Conservation (phyloP, 2,329 filamentous ascomycete species). For the Alternaria postmessia region DNA sequence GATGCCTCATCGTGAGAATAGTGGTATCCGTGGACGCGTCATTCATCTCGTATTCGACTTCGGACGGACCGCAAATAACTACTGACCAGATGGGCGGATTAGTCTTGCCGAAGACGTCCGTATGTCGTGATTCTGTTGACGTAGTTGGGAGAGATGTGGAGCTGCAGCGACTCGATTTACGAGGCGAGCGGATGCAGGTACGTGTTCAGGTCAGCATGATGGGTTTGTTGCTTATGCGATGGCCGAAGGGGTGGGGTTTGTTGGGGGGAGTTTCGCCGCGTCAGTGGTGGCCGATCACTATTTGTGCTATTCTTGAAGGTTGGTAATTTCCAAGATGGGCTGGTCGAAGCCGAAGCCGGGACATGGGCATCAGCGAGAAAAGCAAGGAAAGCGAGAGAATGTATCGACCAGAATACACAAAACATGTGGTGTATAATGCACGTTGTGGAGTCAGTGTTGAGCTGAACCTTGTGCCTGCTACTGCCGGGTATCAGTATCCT, state of each 20-base stretch:
- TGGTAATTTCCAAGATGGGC: not conserved
- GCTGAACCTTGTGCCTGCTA: not conserved
- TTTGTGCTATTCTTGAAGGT: not conserved
- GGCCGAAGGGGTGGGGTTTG: not conserved
- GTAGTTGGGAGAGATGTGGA: not conserved
- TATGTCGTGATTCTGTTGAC: not conserved
- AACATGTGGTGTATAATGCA: not conserved
- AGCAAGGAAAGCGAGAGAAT: not conserved
- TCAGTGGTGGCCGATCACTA: not conserved
- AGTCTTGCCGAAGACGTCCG: constrained; percentile 1
- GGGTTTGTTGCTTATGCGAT: not conserved
- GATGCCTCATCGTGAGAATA: not conserved
- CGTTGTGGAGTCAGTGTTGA: not conserved
- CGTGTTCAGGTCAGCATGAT: not conserved
- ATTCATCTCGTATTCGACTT: not conserved
- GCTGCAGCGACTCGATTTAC: not conserved
- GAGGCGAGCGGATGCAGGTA: not conserved
- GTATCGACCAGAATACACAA: not conserved
- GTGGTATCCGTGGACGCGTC: not conserved
- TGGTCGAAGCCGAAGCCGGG: not conserved
- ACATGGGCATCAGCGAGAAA: not conserved
- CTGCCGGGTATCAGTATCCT: constrained; percentile 1
- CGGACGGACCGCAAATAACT: not conserved
- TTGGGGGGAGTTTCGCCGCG: not conserved
- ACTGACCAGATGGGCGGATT: not conserved